Conservation (phyloP, 2,329 filamentous ascomycete species). For the Fusarium camptoceras region DNA sequence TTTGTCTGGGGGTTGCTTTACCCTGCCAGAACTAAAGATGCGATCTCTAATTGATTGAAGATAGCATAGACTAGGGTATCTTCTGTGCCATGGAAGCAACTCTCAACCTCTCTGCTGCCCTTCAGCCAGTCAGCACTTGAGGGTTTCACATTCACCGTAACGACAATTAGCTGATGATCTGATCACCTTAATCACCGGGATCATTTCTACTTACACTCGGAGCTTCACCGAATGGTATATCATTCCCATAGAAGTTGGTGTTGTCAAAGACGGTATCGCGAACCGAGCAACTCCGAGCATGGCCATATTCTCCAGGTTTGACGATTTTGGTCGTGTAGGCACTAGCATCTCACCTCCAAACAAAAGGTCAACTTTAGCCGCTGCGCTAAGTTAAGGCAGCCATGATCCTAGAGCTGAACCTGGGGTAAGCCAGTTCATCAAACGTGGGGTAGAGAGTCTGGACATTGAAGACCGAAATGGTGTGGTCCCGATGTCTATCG, state of each 20-base stretch:
- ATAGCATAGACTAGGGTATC: background rate
- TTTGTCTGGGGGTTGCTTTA: background rate
- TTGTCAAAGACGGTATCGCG: background rate
- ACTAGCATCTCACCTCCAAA: background rate
- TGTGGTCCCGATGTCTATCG: conserved; percentile 15
- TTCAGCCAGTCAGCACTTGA: background rate
- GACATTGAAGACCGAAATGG: conserved; percentile 33
- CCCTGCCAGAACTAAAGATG: background rate
- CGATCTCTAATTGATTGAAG: background rate
- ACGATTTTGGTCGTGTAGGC: background rate
- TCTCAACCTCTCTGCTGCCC: background rate
- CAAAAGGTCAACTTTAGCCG: conserved; percentile 19
- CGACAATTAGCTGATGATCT: background rate
- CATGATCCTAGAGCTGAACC: conserved; percentile 15
- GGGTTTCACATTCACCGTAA: background rate
- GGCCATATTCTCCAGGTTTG: background rate
- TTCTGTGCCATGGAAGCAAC: background rate
- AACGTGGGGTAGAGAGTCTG: conserved; percentile 26
- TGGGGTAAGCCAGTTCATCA: conserved; percentile 11
- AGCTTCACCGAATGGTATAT: conserved; percentile 26
- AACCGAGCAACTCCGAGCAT: conserved; percentile 1
- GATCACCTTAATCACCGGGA: background rate
- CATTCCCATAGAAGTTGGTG: background rate
- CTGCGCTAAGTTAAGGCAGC: conserved; percentile 13
- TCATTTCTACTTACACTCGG: conserved; percentile 2